Base-by-base conservation (phyloP, 805 yeast genomes). In the Ogataea minuta region DNA sequence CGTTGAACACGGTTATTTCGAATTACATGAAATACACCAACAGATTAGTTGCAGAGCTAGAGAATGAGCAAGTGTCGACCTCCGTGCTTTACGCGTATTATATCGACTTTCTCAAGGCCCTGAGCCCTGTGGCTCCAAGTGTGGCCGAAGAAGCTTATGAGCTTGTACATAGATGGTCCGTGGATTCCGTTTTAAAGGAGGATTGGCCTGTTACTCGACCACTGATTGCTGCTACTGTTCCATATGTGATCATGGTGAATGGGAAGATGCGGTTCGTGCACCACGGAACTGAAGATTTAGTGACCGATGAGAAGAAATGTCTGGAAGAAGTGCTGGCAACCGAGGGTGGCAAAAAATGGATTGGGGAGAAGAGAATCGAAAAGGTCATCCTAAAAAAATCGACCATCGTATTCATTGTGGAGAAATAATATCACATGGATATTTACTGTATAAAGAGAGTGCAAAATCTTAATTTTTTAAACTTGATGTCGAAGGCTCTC, bases 21-120 rank as follows among this genome's bases (percentile, higher is more conserved):
- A 95, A 89, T 56, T 84, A 79, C 54, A 91, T 89, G 96, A 93
- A 89, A 54, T 59, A 81, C 34, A 83, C 95, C 9, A 76, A 79
- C 50, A 49, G 68, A 2, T 50, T 85, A 12, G 53, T 59, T 2
- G 46, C 57, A 2, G 71, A 74, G 0, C 29, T 67, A 3, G 70
- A 71, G 25, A 54, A 63, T 6, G 50, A 62, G 1, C 47, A 57
- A 1, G 62, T 77, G 8, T 59, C 64, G 28, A 46, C 59, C 0
- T 64, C 62, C 0, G 44, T 86, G n/a, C 50, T 76, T 9, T 47
- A 74, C 41, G 71, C 75, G 31, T 63, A 75, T 1, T 72, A 72
- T 43, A 66, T 71, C 46, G 77, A 74, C 38, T 63, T 89, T 12
- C 51, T 88, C 12, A 67, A 76, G n/a, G 58, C 77, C 6, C 72